Evolutionary conservation across 371 early-diverging fungal genomes (phyloP).

Genomic region (Conidiobolus incongruus): DNA sequence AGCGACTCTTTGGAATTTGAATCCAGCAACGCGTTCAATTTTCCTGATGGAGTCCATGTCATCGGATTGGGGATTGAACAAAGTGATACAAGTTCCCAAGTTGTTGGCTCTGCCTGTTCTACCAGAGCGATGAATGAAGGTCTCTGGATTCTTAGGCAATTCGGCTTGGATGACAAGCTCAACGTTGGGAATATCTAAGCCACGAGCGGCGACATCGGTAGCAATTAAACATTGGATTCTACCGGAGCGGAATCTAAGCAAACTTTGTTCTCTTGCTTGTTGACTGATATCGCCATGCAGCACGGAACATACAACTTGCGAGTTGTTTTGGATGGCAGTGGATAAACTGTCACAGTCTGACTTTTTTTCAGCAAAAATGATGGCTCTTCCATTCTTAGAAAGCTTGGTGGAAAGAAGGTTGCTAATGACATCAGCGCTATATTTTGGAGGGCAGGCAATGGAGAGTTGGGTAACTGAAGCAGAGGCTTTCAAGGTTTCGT

Average conservation of each 20-base stretch:
- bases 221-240: constrained; percentile 66
- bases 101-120: constrained; percentile 94
- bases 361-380: constrained; percentile 85
- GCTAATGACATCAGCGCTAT: constrained; percentile 51
- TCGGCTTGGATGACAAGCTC: constrained; percentile 95
- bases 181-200: too few species aligned
- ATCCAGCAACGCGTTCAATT: too few species aligned
- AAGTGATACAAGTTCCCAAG: constrained; percentile 74
- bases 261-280: constrained; percentile 57
- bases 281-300: constrained; percentile 92
- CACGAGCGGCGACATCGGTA: too few species aligned
- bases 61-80: constrained; percentile 41
- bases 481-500: constrained; percentile 48
- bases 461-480: constrained; percentile 56
- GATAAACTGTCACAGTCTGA: constrained; percentile 76
- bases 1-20: too few species aligned
- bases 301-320: constrained; percentile 43
- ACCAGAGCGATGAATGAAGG: constrained; percentile 94
- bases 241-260: constrained; percentile 75
- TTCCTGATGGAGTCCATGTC: too few species aligned
- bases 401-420: constrained; percentile 74
- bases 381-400: constrained; percentile 50
- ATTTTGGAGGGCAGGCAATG: constrained; percentile 54
- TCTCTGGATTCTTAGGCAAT: constrained; percentile 80
- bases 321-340: constrained; percentile 44